A percentile compares a stretch with the other conserved stretches of the same genome.
Conservation (phyloP, 106 monocot genomes). For the Dendrobium huoshanense region DNA sequence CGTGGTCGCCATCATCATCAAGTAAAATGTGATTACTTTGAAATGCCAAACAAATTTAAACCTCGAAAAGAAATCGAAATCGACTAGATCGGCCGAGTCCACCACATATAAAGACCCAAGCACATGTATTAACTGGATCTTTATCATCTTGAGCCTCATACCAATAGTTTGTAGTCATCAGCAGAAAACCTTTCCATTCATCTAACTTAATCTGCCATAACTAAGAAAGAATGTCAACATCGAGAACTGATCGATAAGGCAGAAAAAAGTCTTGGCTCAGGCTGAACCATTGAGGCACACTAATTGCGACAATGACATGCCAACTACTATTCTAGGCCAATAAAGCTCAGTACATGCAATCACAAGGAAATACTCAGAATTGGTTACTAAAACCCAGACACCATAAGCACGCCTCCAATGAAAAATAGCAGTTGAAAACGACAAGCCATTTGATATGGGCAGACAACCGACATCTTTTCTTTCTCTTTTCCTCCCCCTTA, state of each 20-base stretch:
- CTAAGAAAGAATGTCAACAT: no score
- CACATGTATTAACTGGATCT: no score
- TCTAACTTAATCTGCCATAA: no score
- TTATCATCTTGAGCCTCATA: no score
- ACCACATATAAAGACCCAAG: no score
- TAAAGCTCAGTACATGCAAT: neutral
- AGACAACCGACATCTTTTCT: neutral
- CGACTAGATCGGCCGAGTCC: no score
- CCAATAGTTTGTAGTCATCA: no score
- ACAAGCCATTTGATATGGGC: neutral
- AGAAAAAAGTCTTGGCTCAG: neutral
- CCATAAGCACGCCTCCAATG: neutral
- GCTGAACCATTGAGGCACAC: neutral
- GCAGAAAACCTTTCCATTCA: no score
- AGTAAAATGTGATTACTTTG: neutral
- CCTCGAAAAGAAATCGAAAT: neutral
- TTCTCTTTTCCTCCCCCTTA: neutral
- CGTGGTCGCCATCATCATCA: neutral
- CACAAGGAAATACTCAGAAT: neutral
- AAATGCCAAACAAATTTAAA: neutral
- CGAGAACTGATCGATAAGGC: no score
- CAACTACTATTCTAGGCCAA: neutral
- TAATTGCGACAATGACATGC: neutral
- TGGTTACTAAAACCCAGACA: neutral
- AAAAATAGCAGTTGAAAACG: neutral